Base-by-base conservation (phyloP, 305 asterid species). In the Fraxinus platypoda region DNA sequence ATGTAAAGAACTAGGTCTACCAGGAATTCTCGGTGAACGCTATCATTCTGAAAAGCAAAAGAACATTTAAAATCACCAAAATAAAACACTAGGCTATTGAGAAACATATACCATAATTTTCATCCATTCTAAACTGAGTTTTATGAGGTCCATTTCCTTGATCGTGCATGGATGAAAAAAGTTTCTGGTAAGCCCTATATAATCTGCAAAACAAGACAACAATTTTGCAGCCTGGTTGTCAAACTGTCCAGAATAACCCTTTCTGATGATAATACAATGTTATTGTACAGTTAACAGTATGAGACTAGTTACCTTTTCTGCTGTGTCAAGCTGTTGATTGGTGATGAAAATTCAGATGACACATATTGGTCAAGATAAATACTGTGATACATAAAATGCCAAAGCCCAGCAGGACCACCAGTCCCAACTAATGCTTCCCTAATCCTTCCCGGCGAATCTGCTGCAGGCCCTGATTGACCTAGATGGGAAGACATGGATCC, bases 361-460 rank as follows among this genome's bases (percentile, higher is more conserved):
- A 97, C 98, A 77, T 89, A 97, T 85, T 97, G 99, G 85, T 93
- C 95, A 70, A 91, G 96, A 90, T 85, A 88, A 80, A 91, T 91
- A 86, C 96, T 97, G 80, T 94, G 91, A 83, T 97, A 97, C 52
- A 97, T 87, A 88, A 97, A 97, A 90, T 97, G 99, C 98, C 99
- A 97, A 57, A 97, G 92, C 77, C 98, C 98, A 79, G 93, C 97
- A 54, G 98, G 98, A 82, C 99, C 99, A 82, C 97, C 99, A 78
- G 88, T 81, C 31, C 95, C 92, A 73, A 49, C 75, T 86, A 84
- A 87, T 54, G 90, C 87, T 12, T 92, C 93, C 25, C 88, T 74
- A 38, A 62, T 76, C 78, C 91, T 89, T 59, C 84, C 92, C 12
- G 91, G 84, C 41, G 95, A 84, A 71, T 85, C 95, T 81, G 88